Percentiles rank a stretch among this genome's conserved stretches.
Conservation (phyloP, 2,329 filamentous ascomycete species). For the Talaromyces albobiverticillius region DNA sequence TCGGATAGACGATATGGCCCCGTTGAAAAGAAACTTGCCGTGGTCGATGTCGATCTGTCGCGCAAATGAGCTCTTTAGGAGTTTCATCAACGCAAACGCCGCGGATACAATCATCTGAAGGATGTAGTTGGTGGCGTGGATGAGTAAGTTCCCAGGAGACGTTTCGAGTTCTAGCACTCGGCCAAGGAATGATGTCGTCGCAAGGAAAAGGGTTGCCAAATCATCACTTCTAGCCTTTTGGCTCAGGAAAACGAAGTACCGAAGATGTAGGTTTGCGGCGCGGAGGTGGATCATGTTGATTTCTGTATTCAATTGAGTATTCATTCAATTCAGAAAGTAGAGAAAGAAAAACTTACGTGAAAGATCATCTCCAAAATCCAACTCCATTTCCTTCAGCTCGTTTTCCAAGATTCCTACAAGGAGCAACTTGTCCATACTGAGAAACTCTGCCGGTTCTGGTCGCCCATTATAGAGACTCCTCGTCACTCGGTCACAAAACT, state of each 20-base stretch:
- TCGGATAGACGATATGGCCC: conserved; percentile 57
- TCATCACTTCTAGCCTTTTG: conserved; percentile 43
- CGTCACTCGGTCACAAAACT: conserved; percentile 58
- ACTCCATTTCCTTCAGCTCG: conserved; percentile 50
- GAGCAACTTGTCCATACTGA: conserved; percentile 40
- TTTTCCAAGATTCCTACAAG: conserved; percentile 43
- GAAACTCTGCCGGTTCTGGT: conserved; percentile 51
- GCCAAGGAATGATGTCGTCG: conserved; percentile 46
- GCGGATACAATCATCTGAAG: conserved; percentile 65
- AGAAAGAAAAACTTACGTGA: conserved; percentile 24
- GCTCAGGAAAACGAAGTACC: conserved; percentile 46
- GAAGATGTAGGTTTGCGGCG: conserved; percentile 44
- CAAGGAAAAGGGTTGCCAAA: conserved; percentile 41
- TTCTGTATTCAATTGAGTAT: conserved; percentile 23
- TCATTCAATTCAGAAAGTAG: not conserved
- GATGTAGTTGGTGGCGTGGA: conserved; percentile 59
- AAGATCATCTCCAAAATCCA: conserved; percentile 45
- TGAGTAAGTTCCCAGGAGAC: conserved; percentile 46
- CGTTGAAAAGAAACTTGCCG: conserved; percentile 56
- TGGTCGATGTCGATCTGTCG: conserved; percentile 53
- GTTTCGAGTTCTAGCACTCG: conserved; percentile 44
- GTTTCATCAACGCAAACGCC: conserved; percentile 61
- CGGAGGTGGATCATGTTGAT: conserved; percentile 48
- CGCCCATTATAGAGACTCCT: conserved; percentile 55
- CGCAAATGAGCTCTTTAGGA: conserved; percentile 62